A percentile compares a stretch with the other conserved stretches of the same genome.
These are phyloP conservation scores for Solanum hybrid DNA, from an alignment of 305 asterid genomes.

Conservation along the genomic window DNA sequence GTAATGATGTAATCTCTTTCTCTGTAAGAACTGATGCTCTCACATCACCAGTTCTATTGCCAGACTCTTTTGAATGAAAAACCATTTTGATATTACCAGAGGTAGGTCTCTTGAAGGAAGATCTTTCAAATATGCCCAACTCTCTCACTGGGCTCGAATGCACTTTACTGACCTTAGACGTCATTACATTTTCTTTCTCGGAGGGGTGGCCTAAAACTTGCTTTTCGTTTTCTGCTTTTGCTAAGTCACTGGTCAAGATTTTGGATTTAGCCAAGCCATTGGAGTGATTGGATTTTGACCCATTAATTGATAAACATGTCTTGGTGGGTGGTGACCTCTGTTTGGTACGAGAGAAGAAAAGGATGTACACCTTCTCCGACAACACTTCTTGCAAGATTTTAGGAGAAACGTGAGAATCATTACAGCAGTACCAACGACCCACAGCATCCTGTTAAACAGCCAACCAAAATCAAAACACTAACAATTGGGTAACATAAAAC, in stretches of 20 bases:
- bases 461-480: constrained; percentile 7
- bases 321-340: constrained; percentile 56
- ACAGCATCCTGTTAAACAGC: constrained; percentile 56
- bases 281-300: constrained; percentile 42
- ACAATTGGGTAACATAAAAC: constrained; percentile 1
- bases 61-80: constrained; percentile 29
- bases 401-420: constrained; percentile 71
- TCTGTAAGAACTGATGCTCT: constrained; percentile 22
- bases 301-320: constrained; percentile 44
- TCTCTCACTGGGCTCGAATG: constrained; percentile 26
- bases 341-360: constrained; percentile 82
- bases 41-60: constrained; percentile 30
- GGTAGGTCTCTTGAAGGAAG: constrained; percentile 26
- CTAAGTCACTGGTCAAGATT: constrained; percentile 27
- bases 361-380: constrained; percentile 92
- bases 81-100: constrained; percentile 35
- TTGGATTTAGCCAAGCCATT: constrained; percentile 43
- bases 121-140: constrained; percentile 20
- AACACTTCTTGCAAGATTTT: constrained; percentile 79
- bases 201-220: constrained; percentile 25
- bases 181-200: constrained; percentile 17
- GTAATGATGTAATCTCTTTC: constrained; percentile 21
- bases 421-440: constrained; percentile 95
- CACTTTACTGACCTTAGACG: constrained; percentile 28
- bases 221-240: constrained; percentile 18